Evolutionary conservation across 1,284 basidiomycete species (phyloP), one percentile per base, ranked within the genome.

Genomic region (Acaromyces ingoldii): DNA sequence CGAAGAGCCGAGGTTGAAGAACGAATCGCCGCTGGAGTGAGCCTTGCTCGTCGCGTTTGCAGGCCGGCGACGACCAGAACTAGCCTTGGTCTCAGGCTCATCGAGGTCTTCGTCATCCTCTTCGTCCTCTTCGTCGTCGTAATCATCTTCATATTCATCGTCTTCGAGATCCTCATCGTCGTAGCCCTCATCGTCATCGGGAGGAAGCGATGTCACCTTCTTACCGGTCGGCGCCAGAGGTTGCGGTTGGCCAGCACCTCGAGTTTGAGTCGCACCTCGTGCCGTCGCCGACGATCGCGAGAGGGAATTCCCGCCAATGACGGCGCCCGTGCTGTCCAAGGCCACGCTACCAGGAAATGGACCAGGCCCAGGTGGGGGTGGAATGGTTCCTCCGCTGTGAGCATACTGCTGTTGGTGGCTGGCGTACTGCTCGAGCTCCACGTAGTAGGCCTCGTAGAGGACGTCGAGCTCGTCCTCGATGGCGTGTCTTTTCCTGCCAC

Each of bases 401-500:
- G 87, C 86, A 78, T 90, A 91, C 77, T 86, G 88, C 82, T 91
- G 87, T 82, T 96, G 90, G 79, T 92, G 89, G 78, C 89, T 87
- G 77, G 91, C 92, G 82, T 97, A 97, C 80, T 88, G 86, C 82
- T 96, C 89, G 80, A 98, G 86, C 82, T 97, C 92, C 78, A 95
- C 89, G 83, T 97, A 97, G 83, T 98, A 98, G 80, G 91, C 89
- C 82, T 95, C 91, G 82, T 98, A 97, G 79, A 97, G 85, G 80
- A 91, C 89, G 81, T 96, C 90, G 77, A 98, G 85, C 82, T 98
- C 93, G 80, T 91, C 89, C 82, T 97, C 95, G 80, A 98, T 97
- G 68, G 92, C 91, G 80, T 87, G 85, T 66, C 89, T 90, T 82
- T 98, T 98, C 73, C 93, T 81, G 34, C 91, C 90, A 78, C 93